These are phyloP conservation scores for Mycena capillaripes DNA, from an alignment of 768 basidiomycete genomes.

Conservation along the genomic window DNA sequence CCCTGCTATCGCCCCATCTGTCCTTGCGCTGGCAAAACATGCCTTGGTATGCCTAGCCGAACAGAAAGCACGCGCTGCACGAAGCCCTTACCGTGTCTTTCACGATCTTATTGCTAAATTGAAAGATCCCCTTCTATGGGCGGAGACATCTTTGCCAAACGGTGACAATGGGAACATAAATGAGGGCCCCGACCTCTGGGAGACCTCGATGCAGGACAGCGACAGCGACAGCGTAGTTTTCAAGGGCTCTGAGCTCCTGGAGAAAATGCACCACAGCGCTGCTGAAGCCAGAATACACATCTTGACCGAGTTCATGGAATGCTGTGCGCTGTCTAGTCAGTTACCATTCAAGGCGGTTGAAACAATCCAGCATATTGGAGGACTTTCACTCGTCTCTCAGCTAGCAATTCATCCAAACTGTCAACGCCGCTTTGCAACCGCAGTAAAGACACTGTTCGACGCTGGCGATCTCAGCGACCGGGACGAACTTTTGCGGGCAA, in stretches of 20 bases:
- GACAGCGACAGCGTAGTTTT: not conserved
- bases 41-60: not conserved
- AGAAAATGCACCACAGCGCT: not conserved
- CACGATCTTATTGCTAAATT: too few relatives aligned
- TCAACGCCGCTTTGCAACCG: not conserved
- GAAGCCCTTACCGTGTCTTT: too few relatives aligned
- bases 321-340: not conserved
- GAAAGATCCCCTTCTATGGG: too few relatives aligned
- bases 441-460: not conserved
- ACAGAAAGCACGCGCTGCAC: not conserved
- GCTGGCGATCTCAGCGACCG: not conserved
- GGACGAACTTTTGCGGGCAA: not conserved
- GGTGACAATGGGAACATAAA: too few relatives aligned
- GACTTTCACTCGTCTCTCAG: not conserved
- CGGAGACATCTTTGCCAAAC: too few relatives aligned
- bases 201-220: not conserved
- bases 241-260: not conserved
- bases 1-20: not conserved
- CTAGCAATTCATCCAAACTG: not conserved
- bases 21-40: slow-evolving; percentile 1
- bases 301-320: not conserved
- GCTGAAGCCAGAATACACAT: not conserved
- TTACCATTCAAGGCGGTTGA: not conserved
- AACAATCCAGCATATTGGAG: not conserved
- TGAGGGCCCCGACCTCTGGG: too few relatives aligned